Evolutionary conservation across 1,139 yeast species (phyloP).

Genomic region (Protomyces inouyei): DNA sequence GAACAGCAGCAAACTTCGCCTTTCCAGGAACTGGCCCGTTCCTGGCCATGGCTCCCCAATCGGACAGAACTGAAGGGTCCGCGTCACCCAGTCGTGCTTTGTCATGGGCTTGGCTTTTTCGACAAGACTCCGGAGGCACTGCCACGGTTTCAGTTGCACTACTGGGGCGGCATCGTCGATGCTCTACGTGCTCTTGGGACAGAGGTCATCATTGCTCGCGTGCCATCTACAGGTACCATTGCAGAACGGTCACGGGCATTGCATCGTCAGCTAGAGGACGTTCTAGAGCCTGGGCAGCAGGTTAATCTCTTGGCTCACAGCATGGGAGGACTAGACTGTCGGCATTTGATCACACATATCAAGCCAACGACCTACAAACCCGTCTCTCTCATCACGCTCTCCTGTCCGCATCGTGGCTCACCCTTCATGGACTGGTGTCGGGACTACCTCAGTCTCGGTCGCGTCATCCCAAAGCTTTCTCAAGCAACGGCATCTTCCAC

Average conservation of each 20-base stretch:
- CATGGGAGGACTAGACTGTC: constrained; percentile 87
- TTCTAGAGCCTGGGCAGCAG: constrained; percentile 37
- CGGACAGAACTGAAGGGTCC: constrained; percentile 17
- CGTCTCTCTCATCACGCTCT: constrained; percentile 70
- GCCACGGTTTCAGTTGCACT: constrained; percentile 36
- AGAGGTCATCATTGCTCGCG: constrained; percentile 61
- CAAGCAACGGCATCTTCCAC: constrained; percentile 20
- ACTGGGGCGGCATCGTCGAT: constrained; percentile 67
- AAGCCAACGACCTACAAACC: constrained; percentile 51
- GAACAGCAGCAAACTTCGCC: neutral
- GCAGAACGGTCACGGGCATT: constrained; percentile 36
- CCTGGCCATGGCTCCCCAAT: constrained; percentile 22
- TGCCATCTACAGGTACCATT: constrained; percentile 70
- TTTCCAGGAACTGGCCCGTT: neutral
- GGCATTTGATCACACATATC: constrained; percentile 63
- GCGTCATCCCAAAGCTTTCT: constrained; percentile 25
- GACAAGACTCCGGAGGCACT: constrained; percentile 28
- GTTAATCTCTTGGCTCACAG: constrained; percentile 83
- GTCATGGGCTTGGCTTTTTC: constrained; percentile 29
- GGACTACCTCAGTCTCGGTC: constrained; percentile 29
- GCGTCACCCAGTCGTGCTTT: constrained; percentile 25
- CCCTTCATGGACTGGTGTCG: constrained; percentile 65
- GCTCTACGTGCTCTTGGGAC: constrained; percentile 55
- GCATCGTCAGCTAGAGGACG: constrained; percentile 30
- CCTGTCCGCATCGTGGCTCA: constrained; percentile 86